Conservation (phyloP, 1,284 basidiomycete species). For the Ganoderma leucocontextum region DNA sequence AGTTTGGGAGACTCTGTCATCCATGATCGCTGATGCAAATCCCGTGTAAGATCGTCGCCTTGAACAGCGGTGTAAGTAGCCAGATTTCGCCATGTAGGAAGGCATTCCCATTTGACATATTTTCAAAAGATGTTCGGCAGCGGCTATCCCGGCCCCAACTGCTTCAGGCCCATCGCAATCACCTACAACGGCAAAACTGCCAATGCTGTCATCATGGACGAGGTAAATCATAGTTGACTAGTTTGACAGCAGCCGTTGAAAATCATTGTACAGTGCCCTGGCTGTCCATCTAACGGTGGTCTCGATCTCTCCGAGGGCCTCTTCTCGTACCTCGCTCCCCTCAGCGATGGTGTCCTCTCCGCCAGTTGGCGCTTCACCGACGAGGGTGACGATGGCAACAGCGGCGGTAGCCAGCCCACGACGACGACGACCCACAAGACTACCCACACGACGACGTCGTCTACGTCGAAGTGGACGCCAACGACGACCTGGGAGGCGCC, state of each 20-base stretch:
- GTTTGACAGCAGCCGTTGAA: neutral
- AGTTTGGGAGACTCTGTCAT: neutral
- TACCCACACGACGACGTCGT: slow-evolving; percentile 35
- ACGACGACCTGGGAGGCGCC: slow-evolving; percentile 22
- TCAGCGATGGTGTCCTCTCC: slow-evolving; percentile 37
- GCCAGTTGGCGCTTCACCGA: slow-evolving; percentile 35
- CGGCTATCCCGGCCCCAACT: slow-evolving; percentile 68
- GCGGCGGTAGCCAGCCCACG: slow-evolving; percentile 32
- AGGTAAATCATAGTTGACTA: slow-evolving; percentile 49
- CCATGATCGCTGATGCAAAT: slow-evolving; percentile 3
- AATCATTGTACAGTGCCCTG: slow-evolving; percentile 61
- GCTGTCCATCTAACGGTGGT: slow-evolving; percentile 68
- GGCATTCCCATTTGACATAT: slow-evolving; percentile 46
- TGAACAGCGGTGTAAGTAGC: slow-evolving; percentile 29
- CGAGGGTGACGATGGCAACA: slow-evolving; percentile 51
- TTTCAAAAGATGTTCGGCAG: slow-evolving; percentile 56
- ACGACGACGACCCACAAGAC: slow-evolving; percentile 32
- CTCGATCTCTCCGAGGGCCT: slow-evolving; percentile 84
- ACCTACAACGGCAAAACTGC: slow-evolving; percentile 68
- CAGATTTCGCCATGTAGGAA: slow-evolving; percentile 48
- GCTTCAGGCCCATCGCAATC: slow-evolving; percentile 73
- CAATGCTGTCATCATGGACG: slow-evolving; percentile 71
- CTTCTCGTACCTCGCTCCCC: slow-evolving; percentile 68
- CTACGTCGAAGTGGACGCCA: slow-evolving; percentile 25
- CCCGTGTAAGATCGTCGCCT: slow-evolving; percentile 29